These are phyloP conservation scores for Parafenestella ontariensis DNA, from an alignment of 2,329 filamentous ascomycete species.

Conservation along the genomic window DNA sequence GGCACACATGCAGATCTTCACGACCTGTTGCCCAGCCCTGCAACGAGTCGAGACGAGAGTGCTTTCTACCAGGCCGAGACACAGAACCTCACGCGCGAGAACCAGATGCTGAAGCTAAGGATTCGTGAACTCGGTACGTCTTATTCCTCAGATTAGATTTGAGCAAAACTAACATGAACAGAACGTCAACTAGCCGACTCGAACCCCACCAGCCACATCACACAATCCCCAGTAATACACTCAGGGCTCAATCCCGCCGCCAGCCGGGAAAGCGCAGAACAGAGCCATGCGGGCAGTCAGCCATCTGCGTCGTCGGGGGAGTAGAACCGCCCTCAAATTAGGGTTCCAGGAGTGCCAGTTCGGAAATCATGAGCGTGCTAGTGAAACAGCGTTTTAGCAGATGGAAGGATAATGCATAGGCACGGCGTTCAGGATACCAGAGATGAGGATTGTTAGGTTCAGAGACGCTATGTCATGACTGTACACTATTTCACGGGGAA, in stretches of 20 bases:
- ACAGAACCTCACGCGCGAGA: slow-evolving; percentile 77
- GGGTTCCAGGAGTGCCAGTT: too few relatives aligned
- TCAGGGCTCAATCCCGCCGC: slow-evolving; percentile 36
- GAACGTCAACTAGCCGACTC: slow-evolving; percentile 45
- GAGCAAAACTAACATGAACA: slow-evolving; percentile 17
- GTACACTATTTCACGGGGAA: too few relatives aligned
- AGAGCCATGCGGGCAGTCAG: neutral
- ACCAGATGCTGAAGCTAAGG: slow-evolving; percentile 79
- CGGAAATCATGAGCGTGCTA: too few relatives aligned
- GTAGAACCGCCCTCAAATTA: neutral
- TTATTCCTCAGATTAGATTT: neutral
- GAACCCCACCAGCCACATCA: slow-evolving; percentile 39
- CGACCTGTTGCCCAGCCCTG: slow-evolving; percentile 65
- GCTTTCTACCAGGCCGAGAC: slow-evolving; percentile 85
- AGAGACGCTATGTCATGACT: too few relatives aligned
- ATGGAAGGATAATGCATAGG: neutral
- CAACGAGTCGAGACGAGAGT: slow-evolving; percentile 67
- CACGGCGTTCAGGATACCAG: neutral
- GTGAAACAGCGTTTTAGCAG: too few relatives aligned
- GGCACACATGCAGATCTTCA: slow-evolving; percentile 56
- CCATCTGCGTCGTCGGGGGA: slow-evolving; percentile 8
- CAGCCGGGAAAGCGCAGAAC: slow-evolving; percentile 19
- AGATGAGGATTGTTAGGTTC: too few relatives aligned
- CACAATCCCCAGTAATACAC: slow-evolving; percentile 38
- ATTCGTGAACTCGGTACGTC: slow-evolving; percentile 73